Conservation (phyloP, 2,329 filamentous ascomycete genomes). For the Mycosphaerella sp. region DNA sequence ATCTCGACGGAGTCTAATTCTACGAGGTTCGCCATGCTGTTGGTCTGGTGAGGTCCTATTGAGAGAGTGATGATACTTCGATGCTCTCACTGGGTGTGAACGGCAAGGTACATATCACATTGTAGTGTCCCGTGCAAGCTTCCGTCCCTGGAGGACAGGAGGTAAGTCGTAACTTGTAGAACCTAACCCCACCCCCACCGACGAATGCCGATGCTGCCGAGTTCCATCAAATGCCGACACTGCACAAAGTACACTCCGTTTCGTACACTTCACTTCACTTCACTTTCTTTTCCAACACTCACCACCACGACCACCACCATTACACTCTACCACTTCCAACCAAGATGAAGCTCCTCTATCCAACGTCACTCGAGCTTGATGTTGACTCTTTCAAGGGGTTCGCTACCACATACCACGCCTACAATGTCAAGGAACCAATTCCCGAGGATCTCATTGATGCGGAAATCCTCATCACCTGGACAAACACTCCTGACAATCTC, state of each 20-base stretch:
- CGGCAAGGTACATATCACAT: too few relatives aligned
- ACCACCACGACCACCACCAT: neutral
- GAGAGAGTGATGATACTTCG: too few relatives aligned
- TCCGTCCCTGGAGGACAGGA: too few relatives aligned
- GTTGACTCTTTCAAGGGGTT: slow-evolving; percentile 52
- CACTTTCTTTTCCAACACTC: neutral
- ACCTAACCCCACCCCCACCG: too few relatives aligned
- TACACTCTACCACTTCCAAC: neutral
- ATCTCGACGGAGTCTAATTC: slow-evolving; percentile 29
- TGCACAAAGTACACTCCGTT: too few relatives aligned
- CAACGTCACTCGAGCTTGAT: slow-evolving; percentile 56
- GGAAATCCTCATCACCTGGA: slow-evolving; percentile 57
- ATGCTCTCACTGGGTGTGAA: too few relatives aligned
- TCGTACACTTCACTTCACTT: neutral
- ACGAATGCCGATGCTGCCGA: too few relatives aligned
- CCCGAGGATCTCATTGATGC: slow-evolving; percentile 55
- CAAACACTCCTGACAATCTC: slow-evolving; percentile 54
- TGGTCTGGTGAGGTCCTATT: neutral
- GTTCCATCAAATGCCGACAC: too few relatives aligned
- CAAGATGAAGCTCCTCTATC: slow-evolving; percentile 61
- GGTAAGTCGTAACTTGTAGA: too few relatives aligned
- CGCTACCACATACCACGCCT: slow-evolving; percentile 52
- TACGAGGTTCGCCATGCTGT: slow-evolving; percentile 11
- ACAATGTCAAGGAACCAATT: slow-evolving; percentile 53
- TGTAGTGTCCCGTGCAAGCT: too few relatives aligned